Base-by-base conservation (phyloP, 2,329 filamentous ascomycete species). In the Talaromyces sp. region DNA sequence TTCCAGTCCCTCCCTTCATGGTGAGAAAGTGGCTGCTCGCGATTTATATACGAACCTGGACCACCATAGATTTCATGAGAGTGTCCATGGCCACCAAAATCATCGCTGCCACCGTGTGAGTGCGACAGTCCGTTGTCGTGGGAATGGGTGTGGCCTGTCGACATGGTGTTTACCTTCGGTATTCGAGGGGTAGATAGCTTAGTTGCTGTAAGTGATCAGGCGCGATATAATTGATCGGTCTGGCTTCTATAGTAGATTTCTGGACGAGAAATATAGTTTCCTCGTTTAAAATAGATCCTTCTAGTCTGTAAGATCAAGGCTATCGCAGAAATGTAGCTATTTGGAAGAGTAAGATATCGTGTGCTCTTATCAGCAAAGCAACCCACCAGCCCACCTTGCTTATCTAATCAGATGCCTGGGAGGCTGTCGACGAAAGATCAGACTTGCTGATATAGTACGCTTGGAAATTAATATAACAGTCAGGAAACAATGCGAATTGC, bases 31-130 rank as follows among this genome's bases (percentile, higher is more conserved):
- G 94, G 95, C 91, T 96, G 93, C 81, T 98, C 95, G 17, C 95
- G 89, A 60, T 90, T 89, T 37, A 95, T 79, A 76, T 90, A 98
- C 74, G 92, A 96, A 52, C 95, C 95, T 0, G 95, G 95, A 0
- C 94, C 94, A 74, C 95, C 90, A 70, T 97, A 90, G 73, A 98
- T 93, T 83, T 98, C 95, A 78, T 98, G 95, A 1, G 90, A 91
- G 82, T 99, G 95, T 72, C 95, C 95, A 78, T 98, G 95, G 49
- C 83, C 84, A 63, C 84, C 85, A 67, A 85, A 83, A 68, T 82
- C 79, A 15, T 62, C 59, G 56, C 75, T 72, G 41, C 69, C 73
- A 45, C 68, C 75, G 69, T 81, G 79, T 25, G 74, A 75, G 71
- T 81, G 79, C 33, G 78, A 76, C 56, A 59, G 13, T 19, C 75